Percentiles rank a stretch among this genome's conserved stretches.
Conservation (phyloP, 2,329 filamentous ascomycete species). For the Atkinsonella hypoxylon region DNA sequence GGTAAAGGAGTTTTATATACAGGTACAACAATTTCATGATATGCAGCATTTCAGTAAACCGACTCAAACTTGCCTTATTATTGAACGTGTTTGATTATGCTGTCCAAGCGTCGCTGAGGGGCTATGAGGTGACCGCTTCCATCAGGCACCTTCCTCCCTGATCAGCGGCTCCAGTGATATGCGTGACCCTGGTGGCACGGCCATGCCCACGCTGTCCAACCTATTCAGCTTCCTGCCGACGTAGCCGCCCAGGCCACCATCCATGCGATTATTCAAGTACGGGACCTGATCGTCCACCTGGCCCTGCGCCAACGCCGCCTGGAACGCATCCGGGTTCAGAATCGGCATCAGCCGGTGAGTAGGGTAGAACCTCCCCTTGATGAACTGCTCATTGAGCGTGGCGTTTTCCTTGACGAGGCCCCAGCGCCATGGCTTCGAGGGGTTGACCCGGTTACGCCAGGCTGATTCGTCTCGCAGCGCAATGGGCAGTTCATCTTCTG, state of each 20-base stretch:
- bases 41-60: not conserved
- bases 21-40: not conserved
- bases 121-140: not conserved
- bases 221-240: conserved; percentile 30
- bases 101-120: no score
- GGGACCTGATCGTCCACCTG: conserved; percentile 31
- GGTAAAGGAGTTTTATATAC: not conserved
- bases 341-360: conserved; percentile 40
- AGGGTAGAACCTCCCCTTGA: conserved; percentile 47
- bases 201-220: conserved; percentile 29
- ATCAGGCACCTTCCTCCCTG: conserved; percentile 19
- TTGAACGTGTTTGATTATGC: no score
- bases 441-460: conserved; percentile 26
- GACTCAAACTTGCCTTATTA: no score
- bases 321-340: conserved; percentile 28
- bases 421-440: conserved; percentile 24
- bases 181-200: conserved; percentile 24
- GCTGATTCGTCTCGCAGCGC: conserved; percentile 27
- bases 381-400: conserved; percentile 33
- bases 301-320: conserved; percentile 24
- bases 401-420: conserved; percentile 31
- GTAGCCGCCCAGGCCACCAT: conserved; percentile 25
- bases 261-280: conserved; percentile 42
- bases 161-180: conserved; percentile 25
- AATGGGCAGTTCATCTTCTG: conserved; percentile 28